Conservation (phyloP, 192 early-diverging fungal genomes). For the Chytriomyces hyalinus region DNA sequence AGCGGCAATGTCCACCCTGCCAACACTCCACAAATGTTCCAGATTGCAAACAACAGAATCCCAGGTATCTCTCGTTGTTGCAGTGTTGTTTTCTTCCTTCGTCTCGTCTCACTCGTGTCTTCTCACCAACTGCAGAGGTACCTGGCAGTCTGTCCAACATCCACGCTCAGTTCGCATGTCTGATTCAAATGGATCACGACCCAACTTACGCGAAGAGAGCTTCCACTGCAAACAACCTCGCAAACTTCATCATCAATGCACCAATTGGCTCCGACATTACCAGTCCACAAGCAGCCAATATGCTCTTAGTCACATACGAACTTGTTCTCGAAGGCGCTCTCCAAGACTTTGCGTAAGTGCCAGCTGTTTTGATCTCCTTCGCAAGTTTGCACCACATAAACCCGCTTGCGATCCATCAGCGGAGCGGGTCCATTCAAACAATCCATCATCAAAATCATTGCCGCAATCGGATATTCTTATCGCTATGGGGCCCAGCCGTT, state of each 20-base stretch:
- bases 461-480: constrained; percentile 2
- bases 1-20: too few relatives aligned
- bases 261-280: constrained; percentile 17
- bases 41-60: too few relatives aligned
- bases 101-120: too few relatives aligned
- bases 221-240: constrained; percentile 23
- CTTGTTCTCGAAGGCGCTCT: constrained; percentile 20
- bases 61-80: too few relatives aligned
- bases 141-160: not conserved
- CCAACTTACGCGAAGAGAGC: constrained; percentile 26
- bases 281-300: constrained; percentile 4
- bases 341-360: constrained; percentile 25
- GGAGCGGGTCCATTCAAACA: constrained; percentile 5
- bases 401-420: not conserved
- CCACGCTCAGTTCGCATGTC: constrained; percentile 14
- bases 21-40: too few relatives aligned
- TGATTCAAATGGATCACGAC: constrained; percentile 26
- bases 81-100: too few relatives aligned
- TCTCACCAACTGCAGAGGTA: too few relatives aligned
- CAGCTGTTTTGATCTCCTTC: not conserved
- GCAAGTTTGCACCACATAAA: not conserved
- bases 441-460: constrained; percentile 11
- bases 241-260: constrained; percentile 1
- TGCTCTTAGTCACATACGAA: constrained; percentile 24
- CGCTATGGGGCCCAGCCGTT: constrained; percentile 22